Base-by-base conservation (phyloP, 2,329 filamentous ascomycete genomes). In the Aureobasidium namibiae region DNA sequence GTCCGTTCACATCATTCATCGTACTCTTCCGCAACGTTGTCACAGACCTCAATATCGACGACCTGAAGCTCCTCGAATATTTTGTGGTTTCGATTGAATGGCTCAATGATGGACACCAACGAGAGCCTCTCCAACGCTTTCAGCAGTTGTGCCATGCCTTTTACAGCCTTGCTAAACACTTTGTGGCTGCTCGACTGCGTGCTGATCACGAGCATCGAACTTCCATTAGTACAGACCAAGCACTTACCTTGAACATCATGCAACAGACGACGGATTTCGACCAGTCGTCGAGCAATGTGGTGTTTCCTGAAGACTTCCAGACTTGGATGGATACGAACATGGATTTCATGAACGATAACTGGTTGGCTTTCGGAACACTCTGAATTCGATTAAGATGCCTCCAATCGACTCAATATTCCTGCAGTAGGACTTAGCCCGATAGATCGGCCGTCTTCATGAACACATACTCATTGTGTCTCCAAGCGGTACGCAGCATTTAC, bases 1-100 rank as follows among this genome's bases (percentile, higher is more conserved):
- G 79, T 2, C 82, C 82, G 0, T 84, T 85, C 64, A 78, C 81
- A 1, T 82, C 82, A 1, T 82, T 83, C 65, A 82, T 83, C 58
- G 78, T 83, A 26, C 72, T 84, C 26, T 84, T 85, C 68, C 66
- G 66, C 59, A 60, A 67, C 18, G 61, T 64, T n/a, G 62, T 71
- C 49, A 63, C 64, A 29, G 63, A 64, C 2, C 59, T 66, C 10
- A 45, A 65, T 21, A 44, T 44, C 18, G 49, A 57, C 3, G 66
- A 67, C 45, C 52, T 67, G 13, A 41, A 60, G 13, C 60, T 66
- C 11, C 62, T 67, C 4, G 60, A 60, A n/a, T 61, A 65, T 14
- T 67, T 61, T 24, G 66, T 67, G 24, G 61, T 50, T 1, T 63
- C 64, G 0, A 54, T 67, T 13, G 46, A 63, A 26, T 54, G 41